phyloP scores from a whole-genome alignment of 768 basidiomycete genomes.

The Lentinula sp. region DNA sequence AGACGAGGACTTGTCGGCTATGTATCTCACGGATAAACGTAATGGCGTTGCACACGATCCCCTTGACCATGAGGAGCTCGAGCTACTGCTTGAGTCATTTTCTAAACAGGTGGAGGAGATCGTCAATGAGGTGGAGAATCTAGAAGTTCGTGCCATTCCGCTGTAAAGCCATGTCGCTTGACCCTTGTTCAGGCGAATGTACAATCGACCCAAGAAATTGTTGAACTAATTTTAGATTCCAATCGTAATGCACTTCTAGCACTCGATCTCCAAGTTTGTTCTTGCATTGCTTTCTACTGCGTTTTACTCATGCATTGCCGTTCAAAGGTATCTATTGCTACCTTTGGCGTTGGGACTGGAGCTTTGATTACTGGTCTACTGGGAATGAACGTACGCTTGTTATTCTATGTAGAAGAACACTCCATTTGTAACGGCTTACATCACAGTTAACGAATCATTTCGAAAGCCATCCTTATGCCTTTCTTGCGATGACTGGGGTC shows the following conservation, averaged over 20 bases:
- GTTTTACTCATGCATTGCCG: not conserved
- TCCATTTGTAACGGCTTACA: not conserved
- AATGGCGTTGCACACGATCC: constrained; percentile 50
- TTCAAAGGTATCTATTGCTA: constrained; percentile 81
- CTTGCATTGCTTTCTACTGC: not conserved
- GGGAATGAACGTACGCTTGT: constrained; percentile 85
- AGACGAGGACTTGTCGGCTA: constrained; percentile 94
- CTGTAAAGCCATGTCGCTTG: not conserved
- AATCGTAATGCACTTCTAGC: constrained; percentile 91
- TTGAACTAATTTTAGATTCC: constrained; percentile 92
- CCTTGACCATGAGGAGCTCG: constrained; percentile 89
- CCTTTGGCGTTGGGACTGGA: constrained; percentile 87
- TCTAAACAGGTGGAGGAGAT: constrained; percentile 97
- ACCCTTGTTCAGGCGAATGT: constrained; percentile 65
- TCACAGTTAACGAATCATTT: constrained; percentile 65
- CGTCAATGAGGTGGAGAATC: constrained; percentile 87
- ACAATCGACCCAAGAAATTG: constrained; percentile 96
- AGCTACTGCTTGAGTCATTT: constrained; percentile 90
- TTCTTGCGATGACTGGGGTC: constrained; percentile 55
- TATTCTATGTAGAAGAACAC: constrained; percentile 3
- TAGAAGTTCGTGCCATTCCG: constrained; percentile 45
- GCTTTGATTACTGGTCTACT: constrained; percentile 88
- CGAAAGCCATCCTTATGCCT: constrained; percentile 70
- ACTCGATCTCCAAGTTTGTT: constrained; percentile 78
- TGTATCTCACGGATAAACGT: constrained; percentile 91